A percentile compares a stretch with the other conserved stretches of the same genome.
Conservation (phyloP, 2,329 filamentous ascomycete genomes). For the Fusarium sp. region DNA sequence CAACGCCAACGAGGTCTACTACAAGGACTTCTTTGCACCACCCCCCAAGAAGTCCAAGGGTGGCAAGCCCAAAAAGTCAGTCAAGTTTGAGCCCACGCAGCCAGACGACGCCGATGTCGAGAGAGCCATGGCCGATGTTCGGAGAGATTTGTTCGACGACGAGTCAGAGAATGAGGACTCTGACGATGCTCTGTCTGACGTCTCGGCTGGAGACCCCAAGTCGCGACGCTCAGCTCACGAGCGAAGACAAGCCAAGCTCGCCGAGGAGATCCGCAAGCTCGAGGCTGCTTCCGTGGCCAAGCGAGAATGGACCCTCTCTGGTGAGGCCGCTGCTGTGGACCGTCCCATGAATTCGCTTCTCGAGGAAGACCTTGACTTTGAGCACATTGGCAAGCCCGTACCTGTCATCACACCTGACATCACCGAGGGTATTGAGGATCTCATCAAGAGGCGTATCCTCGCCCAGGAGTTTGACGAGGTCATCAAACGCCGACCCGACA, state of each 20-base stretch:
- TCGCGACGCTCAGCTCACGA: constrained; percentile 88
- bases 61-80: constrained; percentile 57
- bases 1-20: constrained; percentile 91
- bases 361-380: constrained; percentile 95
- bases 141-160: constrained; percentile 91
- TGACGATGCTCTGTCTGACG: constrained; percentile 73
- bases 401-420: constrained; percentile 93
- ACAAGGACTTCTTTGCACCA: constrained; percentile 93
- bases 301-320: constrained; percentile 88
- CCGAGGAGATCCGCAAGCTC: constrained; percentile 90
- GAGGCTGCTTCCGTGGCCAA: constrained; percentile 91
- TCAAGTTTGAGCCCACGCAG: constrained; percentile 54
- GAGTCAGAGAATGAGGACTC: constrained; percentile 73
- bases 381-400: constrained; percentile 93
- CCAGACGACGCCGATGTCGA: constrained; percentile 77
- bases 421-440: constrained; percentile 89
- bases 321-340: constrained; percentile 86
- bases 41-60: constrained; percentile 77
- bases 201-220: constrained; percentile 76
- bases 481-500: constrained; percentile 81
- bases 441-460: constrained; percentile 94
- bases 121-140: constrained; percentile 86
- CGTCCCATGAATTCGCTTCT: constrained; percentile 92
- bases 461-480: constrained; percentile 94
- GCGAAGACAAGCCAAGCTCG: constrained; percentile 84